These are phyloP conservation scores for Sesbania bispinosa DNA, from an alignment of 306 rosid genomes.

Conservation along the genomic window DNA sequence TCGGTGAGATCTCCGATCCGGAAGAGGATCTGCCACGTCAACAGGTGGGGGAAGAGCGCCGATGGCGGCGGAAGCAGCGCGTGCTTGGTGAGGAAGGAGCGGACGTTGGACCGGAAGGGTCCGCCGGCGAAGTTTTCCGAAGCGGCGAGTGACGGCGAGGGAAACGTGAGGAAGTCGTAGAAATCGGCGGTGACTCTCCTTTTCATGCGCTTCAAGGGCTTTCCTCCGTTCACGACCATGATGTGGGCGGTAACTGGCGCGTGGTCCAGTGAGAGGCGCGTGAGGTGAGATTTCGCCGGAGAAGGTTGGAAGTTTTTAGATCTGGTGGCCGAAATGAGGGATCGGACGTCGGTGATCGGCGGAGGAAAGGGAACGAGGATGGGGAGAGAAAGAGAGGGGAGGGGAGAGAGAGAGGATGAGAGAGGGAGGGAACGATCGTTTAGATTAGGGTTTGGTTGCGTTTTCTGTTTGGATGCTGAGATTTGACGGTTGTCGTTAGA, in stretches of 20 bases:
- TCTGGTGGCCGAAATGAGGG: neutral
- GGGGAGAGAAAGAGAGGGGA: neutral
- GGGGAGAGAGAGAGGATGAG: neutral
- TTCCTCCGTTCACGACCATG: conserved; percentile 79
- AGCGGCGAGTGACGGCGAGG: conserved; percentile 30
- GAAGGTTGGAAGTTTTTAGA: neutral
- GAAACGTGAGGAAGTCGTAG: conserved; percentile 71
- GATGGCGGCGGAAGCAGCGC: conserved; percentile 85
- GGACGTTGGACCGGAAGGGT: conserved; percentile 64
- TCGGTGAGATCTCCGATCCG: conserved; percentile 57
- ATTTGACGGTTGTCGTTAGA: conserved; percentile 39
- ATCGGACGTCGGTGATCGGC: conserved; percentile 1
- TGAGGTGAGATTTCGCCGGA: neutral
- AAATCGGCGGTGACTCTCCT: conserved; percentile 81
- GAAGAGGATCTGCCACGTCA: conserved; percentile 88
- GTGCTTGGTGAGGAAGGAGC: conserved; percentile 57
- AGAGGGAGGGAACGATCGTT: conserved; percentile 13
- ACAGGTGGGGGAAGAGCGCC: conserved; percentile 71
- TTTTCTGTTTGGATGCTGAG: conserved; percentile 28
- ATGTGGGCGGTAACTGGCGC: conserved; percentile 24
- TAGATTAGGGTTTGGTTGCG: conserved; percentile 22
- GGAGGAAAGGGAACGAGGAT: neutral
- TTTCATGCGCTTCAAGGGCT: conserved; percentile 81
- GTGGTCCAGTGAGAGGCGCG: conserved; percentile 41
- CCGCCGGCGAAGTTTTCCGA: conserved; percentile 32